Percentiles rank a stretch among this genome's conserved stretches.
phyloP scores from a whole-genome alignment of 78 protist species.

The Dictyostelium brefeldianum region DNA sequence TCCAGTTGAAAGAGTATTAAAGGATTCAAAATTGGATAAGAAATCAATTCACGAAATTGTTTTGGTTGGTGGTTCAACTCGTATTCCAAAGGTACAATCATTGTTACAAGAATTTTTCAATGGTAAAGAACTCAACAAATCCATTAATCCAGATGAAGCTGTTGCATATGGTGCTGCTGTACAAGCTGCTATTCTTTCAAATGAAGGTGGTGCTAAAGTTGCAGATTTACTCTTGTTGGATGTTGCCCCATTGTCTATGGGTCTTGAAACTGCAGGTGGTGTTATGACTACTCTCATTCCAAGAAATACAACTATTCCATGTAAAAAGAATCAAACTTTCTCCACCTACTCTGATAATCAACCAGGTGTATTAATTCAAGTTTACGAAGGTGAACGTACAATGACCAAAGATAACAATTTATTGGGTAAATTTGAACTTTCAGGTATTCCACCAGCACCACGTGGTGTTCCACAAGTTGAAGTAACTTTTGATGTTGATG shows the following conservation, averaged over 20 bases:
- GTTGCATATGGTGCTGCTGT: conserved; percentile 95
- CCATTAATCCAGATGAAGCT: conserved; percentile 96
- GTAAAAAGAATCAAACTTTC: conserved; percentile 93
- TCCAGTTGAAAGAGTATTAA: conserved; percentile 90
- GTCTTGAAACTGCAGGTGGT: conserved; percentile 98
- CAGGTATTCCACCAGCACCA: conserved; percentile 95
- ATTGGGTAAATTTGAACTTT: conserved; percentile 91
- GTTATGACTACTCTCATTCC: conserved; percentile 95
- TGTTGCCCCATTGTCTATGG: conserved; percentile 97
- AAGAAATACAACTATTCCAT: conserved; percentile 96
- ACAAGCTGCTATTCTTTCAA: conserved; percentile 95
- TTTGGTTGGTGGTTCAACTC: conserved; percentile 97
- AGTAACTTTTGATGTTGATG: conserved; percentile 94
- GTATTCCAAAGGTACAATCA: conserved; percentile 96
- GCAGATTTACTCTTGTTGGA: conserved; percentile 93
- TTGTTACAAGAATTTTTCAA: conserved; percentile 93
- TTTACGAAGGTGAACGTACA: conserved; percentile 95
- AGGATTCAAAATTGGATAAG: conserved; percentile 92
- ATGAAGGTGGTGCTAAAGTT: conserved; percentile 87
- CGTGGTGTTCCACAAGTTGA: conserved; percentile 94
- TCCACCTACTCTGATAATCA: conserved; percentile 95
- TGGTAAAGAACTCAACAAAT: conserved; percentile 92
- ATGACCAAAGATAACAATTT: conserved; percentile 93
- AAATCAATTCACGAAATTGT: conserved; percentile 92
- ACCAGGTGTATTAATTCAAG: conserved; percentile 87